Percentiles rank a stretch among this genome's conserved stretches.
Evolutionary conservation across 202 grass and related monocot genomes (phyloP).

Genomic region (Schoenoplectus tabernaemontani): DNA sequence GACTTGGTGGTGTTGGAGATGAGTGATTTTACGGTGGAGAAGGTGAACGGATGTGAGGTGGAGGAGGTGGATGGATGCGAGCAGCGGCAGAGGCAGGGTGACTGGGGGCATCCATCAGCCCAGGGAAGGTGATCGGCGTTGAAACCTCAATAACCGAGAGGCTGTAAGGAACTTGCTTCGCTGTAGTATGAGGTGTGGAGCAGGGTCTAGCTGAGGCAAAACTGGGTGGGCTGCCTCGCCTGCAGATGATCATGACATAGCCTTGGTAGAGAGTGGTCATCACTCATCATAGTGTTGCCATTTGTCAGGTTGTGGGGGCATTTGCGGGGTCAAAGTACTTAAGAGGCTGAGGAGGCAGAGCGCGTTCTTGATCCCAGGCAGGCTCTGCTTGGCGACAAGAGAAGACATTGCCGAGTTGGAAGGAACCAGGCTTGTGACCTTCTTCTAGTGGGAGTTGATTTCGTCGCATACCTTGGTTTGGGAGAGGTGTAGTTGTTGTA

Average conservation of each 20-base stretch:
- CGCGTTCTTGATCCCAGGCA: constrained; percentile 77
- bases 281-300: constrained; percentile 66
- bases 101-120: constrained; percentile 57
- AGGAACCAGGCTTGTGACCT: constrained; percentile 78
- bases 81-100: constrained; percentile 58
- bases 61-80: constrained; percentile 29
- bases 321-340: constrained; percentile 86
- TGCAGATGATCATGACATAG: constrained; percentile 93
- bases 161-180: constrained; percentile 68
- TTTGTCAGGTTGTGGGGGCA: constrained; percentile 70
- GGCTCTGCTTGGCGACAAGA: constrained; percentile 62
- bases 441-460: constrained; percentile 77
- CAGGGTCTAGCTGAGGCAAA: constrained; percentile 76
- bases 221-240: constrained; percentile 65
- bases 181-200: constrained; percentile 57
- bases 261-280: constrained; percentile 93
- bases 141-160: constrained; percentile 92
- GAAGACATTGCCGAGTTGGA: constrained; percentile 78
- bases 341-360: constrained; percentile 85
- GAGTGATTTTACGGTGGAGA: too few relatives aligned
- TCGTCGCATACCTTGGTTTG: constrained; percentile 96
- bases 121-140: constrained; percentile 71
- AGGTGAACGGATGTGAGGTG: constrained; percentile 34
- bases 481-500: constrained; percentile 88
- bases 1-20: constrained; percentile 46